Conservation (phyloP, 1,284 basidiomycete species). For the Lignosus rhinocerotis region DNA sequence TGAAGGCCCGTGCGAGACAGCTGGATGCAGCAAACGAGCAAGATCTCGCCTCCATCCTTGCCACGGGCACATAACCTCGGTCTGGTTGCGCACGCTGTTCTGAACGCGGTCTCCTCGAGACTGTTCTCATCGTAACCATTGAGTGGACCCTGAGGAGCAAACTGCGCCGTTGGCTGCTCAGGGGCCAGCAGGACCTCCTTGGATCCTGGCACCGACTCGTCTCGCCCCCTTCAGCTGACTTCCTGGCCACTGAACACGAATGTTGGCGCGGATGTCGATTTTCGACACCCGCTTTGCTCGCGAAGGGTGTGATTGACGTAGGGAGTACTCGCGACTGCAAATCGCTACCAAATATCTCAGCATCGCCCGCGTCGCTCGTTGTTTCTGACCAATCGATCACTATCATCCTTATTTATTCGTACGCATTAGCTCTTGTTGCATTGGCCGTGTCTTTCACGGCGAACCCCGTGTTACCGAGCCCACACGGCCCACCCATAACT, state of each 20-base stretch:
- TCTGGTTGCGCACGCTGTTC: background rate
- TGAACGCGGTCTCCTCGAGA: background rate
- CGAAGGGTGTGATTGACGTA: background rate
- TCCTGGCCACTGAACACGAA: background rate
- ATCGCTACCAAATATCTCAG: no score
- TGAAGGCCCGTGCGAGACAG: conserved; percentile 82
- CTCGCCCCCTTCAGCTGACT: background rate
- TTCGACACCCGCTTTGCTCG: background rate
- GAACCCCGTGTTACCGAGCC: background rate
- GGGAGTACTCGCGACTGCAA: no score
- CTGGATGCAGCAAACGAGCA: conserved; percentile 76
- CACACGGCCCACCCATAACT: conserved; percentile 2
- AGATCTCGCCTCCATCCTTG: conserved; percentile 67
- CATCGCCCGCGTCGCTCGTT: background rate
- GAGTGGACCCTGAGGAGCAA: background rate
- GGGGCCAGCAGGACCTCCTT: background rate
- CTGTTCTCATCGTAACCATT: background rate
- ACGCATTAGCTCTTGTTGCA: conserved; percentile 12
- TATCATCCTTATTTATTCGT: conserved; percentile 14
- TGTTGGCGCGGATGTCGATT: background rate
- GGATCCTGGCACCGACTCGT: background rate
- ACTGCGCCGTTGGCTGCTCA: background rate
- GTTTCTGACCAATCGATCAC: background rate
- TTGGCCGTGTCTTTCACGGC: conserved; percentile 2
- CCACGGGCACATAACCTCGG: conserved; percentile 30